Percentiles rank a stretch among this genome's conserved stretches.
Conservation (phyloP, 345 rosid genomes). For the Dimocarpus longan region DNA sequence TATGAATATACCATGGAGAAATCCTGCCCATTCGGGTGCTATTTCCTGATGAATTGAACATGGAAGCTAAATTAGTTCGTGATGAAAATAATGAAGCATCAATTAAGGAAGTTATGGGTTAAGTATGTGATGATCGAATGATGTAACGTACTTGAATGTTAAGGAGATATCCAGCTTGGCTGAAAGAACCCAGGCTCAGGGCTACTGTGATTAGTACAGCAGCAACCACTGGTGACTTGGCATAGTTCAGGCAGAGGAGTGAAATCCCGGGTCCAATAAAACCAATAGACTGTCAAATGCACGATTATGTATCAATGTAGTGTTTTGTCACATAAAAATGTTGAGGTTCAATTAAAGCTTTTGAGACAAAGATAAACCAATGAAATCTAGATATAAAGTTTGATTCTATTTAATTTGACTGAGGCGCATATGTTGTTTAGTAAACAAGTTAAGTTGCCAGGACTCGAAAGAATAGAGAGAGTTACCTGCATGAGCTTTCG, state of each 20-base stretch:
- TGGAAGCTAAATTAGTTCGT: not conserved
- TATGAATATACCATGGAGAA: conserved; percentile 65
- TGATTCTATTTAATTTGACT: not conserved
- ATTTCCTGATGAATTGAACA: conserved; percentile 63
- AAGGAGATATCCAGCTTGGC: conserved; percentile 98
- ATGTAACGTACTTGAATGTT: conserved; percentile 78
- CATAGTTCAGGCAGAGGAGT: conserved; percentile 75
- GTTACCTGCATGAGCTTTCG: conserved; percentile 94
- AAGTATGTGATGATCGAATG: not conserved
- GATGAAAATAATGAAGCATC: not conserved
- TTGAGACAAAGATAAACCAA: not conserved
- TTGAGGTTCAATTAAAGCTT: not conserved
- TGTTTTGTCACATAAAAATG: not conserved
- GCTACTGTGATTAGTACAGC: conserved; percentile 66
- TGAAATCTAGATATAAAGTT: not conserved
- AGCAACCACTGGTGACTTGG: conserved; percentile 69
- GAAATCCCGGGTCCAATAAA: conserved; percentile 89
- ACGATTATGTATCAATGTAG: conserved; percentile 5
- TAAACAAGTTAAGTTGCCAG: not conserved
- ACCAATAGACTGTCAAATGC: conserved; percentile 64
- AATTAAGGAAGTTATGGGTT: not conserved
- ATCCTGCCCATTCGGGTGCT: conserved; percentile 92
- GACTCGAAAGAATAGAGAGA: not conserved
- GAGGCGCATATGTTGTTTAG: not conserved
- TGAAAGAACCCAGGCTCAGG: conserved; percentile 88